Evolutionary conservation across 2,329 filamentous ascomycete species (phyloP), one percentile per base, ranked within the genome.

Genomic region (Pseudogymnoascus sp.): DNA sequence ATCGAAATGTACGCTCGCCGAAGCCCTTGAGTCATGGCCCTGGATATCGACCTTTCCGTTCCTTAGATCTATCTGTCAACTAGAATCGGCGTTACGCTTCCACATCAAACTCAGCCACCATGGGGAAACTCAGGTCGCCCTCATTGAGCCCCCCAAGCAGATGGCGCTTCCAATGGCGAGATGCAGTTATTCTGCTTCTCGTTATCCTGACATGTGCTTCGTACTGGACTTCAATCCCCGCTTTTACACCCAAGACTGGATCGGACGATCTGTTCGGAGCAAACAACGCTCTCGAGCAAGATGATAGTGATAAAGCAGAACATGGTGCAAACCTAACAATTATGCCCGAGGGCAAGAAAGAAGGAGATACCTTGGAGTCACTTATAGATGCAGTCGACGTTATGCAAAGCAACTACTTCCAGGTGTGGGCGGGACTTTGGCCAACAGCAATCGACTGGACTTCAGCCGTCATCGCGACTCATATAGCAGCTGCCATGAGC

Each of bases 361-460:
- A 50, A 3, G 15, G 15, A 17, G 47, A 63, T 31, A 67, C 65
- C 4, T 62, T 72, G 23, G 65, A 66, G 15, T 66, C 67, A 33
- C 62, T 74, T 38, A 64, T 89, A 57, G 75, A 82, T 60, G 88
- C 90, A 5, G 80, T 97, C 67, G 80, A 85, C 53, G 85, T 88
- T 5, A 85, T 97, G 81, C 92, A 97, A 74, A 80, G 84, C 62
- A 78, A 82, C 26, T 96, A 91, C 76, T 97, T 95, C 73, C 82
- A 87, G 57, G 77, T 88, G 4, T 89, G 89, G 82, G 78, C 88
- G 36, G 92, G 90, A 11, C 91, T 86, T 23, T 97, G 93, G 91
- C 91, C 92, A 0, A 81, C 82, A 1, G 84, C 90, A 35, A 97
- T 96, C 71, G 93, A 97, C 77, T 97, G 93, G 93, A 97, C 93